Evolutionary conservation across 1,139 yeast species (phyloP), one percentile per base, ranked within the genome.

Genomic region (Saccharomyces hybrid): DNA sequence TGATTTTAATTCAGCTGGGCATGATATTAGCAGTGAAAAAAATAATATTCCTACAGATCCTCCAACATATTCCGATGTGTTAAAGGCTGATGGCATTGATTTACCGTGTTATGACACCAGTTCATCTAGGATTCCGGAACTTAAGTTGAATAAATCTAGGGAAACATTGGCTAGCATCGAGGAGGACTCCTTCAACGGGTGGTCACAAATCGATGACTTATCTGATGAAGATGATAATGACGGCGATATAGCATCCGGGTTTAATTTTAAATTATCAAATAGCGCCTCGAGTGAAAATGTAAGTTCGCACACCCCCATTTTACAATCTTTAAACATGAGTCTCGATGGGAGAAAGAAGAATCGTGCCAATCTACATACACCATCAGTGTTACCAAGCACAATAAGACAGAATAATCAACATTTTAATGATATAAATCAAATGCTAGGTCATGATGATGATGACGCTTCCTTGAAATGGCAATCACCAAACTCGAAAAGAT

Each of bases 1-100:
- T 8, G 64, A 67, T 5, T 63, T 64, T 51, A 64, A 29, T 21
- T 14, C 14, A 19, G 44, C 44, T 7, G 27, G 44, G 53, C 57
- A 3, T 21, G 16, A 21, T 11, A 9, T 14, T 4, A 12, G 16
- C 16, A 21, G 21, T 46, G 19, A 8, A 19, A 12, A 29, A 19
- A 21, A 29, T 11, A 52, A 51, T 7, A 26, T 76, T 3, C 79
- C 80, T 46, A 60, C 48, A 44, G 57, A 66, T 41, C 75, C 75
- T 11, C 75, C 75, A 21, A 53, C 66, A 2, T 72, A 71, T 56
- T 65, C 60, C 7, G 72, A 69, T 16, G 64, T 62, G 31, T 53
- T 68, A 51, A 53, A 58, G 44, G 61, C 61, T 28, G 68, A 65
- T 38, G 60, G 54, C 48, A 51, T 50, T 29, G 34, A n/a, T 9